A percentile compares a stretch with the other conserved stretches of the same genome.
phyloP scores from a whole-genome alignment of 2,329 filamentous ascomycete genomes.

The Aspergillus sp. region DNA sequence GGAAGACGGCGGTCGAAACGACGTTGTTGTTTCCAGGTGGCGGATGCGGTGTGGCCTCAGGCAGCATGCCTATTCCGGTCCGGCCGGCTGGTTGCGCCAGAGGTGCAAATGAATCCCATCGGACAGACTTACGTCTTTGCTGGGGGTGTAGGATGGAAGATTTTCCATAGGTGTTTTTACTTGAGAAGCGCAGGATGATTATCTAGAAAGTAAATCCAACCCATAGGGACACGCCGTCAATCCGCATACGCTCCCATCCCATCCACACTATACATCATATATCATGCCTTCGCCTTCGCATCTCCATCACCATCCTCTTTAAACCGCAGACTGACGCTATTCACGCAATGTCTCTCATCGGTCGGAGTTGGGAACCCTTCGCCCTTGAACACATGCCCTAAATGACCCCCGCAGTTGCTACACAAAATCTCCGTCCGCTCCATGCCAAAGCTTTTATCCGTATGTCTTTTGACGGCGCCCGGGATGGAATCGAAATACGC shows the following conservation, averaged over 20 bases:
- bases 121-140: too few relatives aligned
- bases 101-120: constrained; percentile 12
- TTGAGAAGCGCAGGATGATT: too few relatives aligned
- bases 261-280: background rate
- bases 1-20: constrained; percentile 9
- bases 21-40: constrained; percentile 4
- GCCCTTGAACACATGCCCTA: constrained; percentile 90
- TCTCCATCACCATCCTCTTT: constrained; percentile 59
- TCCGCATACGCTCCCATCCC: too few relatives aligned
- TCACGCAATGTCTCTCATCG: constrained; percentile 96
- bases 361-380: constrained; percentile 82
- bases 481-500: constrained; percentile 96
- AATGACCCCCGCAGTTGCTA: constrained; percentile 86
- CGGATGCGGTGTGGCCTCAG: constrained; percentile 8
- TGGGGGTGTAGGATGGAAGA: too few relatives aligned
- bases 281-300: constrained; percentile 29
- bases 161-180: too few relatives aligned
- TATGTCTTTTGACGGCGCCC: constrained; percentile 79
- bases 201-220: too few relatives aligned
- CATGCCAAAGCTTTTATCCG: constrained; percentile 78
- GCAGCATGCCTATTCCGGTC: constrained; percentile 12
- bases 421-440: constrained; percentile 88
- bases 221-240: too few relatives aligned
- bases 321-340: constrained; percentile 87
- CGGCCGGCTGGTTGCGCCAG: constrained; percentile 21